Evolutionary conservation across 257 asterid species (phyloP), one percentile per base, ranked within the genome.

Genomic region (Nicotiana benthamiana): DNA sequence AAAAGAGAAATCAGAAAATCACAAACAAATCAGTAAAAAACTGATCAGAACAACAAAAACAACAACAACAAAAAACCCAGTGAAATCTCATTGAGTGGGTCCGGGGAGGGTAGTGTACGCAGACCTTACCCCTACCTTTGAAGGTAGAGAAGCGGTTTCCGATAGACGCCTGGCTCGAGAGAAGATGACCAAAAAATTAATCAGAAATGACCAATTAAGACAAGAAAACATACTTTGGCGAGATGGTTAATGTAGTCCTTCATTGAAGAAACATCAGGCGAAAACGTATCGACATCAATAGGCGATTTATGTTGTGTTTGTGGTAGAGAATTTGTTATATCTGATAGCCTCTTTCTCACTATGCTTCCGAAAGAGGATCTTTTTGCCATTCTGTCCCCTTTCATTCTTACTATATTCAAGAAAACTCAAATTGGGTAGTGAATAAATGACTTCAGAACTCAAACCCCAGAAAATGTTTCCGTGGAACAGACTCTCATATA

Each of bases 311-410:
- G 80, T 72, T 93, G 94, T 46, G 96, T 48, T 82, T 93, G 94
- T 46, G 96, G 96, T 70, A 77, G 75, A 22, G 91, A 83, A 89
- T 94, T 93, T 34, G 96, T 90, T 36, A 94, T 92, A 82, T 94
- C 98, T 22, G 97, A 92, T 52, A 94, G 88, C 86, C 89, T 89
- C 87, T 84, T 89, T 64, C 93, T 89, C 83, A 94, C 84, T 80
- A 88, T 88, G 80, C 76, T 89, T 26, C 97, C 98, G 66, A 92
- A 89, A 79, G 97, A 92, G 27, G 95, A 90, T 83, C 93, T 84
- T 83, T 86, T 94, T 17, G 89, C 93, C 95, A 90, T 85, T 87
- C 66, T 88, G 62, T 87, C 90, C 76, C 88, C 97, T 90, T 89
- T 91, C 96, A 92, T 89, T 52, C 56, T 87, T 36, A 40, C 48